A percentile compares a stretch with the other conserved stretches of the same genome.
Conservation (phyloP, 306 rosid species). For the Medicago ruthenica region DNA sequence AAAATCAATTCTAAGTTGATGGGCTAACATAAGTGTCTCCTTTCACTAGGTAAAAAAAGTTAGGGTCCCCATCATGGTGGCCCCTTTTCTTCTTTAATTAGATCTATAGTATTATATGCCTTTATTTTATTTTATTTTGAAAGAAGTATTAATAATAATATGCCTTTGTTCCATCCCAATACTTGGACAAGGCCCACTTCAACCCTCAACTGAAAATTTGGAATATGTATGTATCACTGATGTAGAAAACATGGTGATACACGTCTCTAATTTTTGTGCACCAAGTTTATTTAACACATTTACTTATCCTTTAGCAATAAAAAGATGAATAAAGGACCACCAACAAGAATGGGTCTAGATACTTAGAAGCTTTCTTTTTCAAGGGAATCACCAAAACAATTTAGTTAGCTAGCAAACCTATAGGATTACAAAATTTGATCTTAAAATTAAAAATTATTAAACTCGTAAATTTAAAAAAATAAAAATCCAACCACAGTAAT, state of each 20-base stretch:
- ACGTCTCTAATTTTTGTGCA: slow-evolving; percentile 47
- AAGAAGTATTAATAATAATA: too few species aligned
- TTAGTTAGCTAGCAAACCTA: too few species aligned
- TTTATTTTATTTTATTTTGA: slow-evolving; percentile 52
- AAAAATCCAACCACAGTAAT: too few species aligned
- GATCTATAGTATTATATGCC: slow-evolving; percentile 58
- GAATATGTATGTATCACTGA: slow-evolving; percentile 54
- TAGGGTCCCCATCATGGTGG: slow-evolving; percentile 63
- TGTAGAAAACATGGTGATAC: slow-evolving; percentile 55
- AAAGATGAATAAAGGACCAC: slow-evolving; percentile 19
- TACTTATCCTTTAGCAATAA: slow-evolving; percentile 1
- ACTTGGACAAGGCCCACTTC: too few species aligned
- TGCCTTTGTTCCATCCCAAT: too few species aligned
- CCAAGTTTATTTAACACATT: slow-evolving; percentile 36
- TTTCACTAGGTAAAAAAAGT: slow-evolving; percentile 70
- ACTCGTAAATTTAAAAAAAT: too few species aligned
- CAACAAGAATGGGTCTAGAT: slow-evolving; percentile 40
- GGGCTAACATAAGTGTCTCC: slow-evolving; percentile 60
- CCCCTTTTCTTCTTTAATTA: slow-evolving; percentile 51
- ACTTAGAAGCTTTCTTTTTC: too few species aligned
- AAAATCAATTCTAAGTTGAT: slow-evolving; percentile 67
- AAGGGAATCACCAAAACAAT: too few species aligned
- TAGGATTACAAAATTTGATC: too few species aligned
- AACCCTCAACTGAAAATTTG: slow-evolving; percentile 52
- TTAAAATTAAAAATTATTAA: too few species aligned